Conservation (phyloP, 2,329 filamentous ascomycete species). For the Verticillium isaacii region DNA sequence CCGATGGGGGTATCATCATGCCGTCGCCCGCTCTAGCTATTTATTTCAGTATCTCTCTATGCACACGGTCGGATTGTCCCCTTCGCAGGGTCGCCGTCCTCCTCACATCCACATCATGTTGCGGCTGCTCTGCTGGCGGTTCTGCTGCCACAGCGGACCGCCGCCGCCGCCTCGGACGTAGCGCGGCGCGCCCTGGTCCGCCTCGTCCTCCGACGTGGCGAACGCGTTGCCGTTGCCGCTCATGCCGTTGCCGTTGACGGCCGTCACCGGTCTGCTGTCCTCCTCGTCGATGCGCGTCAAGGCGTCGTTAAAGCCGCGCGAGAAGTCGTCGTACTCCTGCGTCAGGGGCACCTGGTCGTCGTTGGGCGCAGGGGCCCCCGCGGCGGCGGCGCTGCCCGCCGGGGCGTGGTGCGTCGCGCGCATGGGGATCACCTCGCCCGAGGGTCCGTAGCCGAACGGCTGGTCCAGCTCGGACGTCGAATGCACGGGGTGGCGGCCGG, state of each 20-base stretch:
- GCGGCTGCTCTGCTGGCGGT: constrained; percentile 36
- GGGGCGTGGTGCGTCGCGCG: constrained; percentile 2
- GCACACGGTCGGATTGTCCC: too few species aligned
- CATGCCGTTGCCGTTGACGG: constrained; percentile 4
- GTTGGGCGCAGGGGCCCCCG: constrained; percentile 16
- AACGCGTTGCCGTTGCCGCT: not conserved
- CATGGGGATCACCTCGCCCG: constrained; percentile 7
- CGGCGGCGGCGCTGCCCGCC: constrained; percentile 4
- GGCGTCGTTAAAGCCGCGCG: constrained; percentile 34
- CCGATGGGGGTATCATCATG: not conserved
- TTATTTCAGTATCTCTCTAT: not conserved
- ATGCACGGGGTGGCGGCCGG: constrained; percentile 3
- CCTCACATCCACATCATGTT: constrained; percentile 40
- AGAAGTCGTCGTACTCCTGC: constrained; percentile 41
- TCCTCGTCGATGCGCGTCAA: constrained; percentile 33
- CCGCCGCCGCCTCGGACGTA: constrained; percentile 21
- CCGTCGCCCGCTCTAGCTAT: not conserved
- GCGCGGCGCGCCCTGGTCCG: constrained; percentile 7
- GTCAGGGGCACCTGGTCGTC: constrained; percentile 35
- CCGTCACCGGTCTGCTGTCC: constrained; percentile 28
- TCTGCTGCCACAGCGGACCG: constrained; percentile 50
- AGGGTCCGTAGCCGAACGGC: constrained; percentile 3
- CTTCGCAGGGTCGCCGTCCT: too few species aligned
- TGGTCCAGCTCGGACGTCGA: constrained; percentile 8
- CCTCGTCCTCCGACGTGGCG: not conserved